phyloP scores from a whole-genome alignment of 257 asterid genomes.

The Gynochthodes officinalis region DNA sequence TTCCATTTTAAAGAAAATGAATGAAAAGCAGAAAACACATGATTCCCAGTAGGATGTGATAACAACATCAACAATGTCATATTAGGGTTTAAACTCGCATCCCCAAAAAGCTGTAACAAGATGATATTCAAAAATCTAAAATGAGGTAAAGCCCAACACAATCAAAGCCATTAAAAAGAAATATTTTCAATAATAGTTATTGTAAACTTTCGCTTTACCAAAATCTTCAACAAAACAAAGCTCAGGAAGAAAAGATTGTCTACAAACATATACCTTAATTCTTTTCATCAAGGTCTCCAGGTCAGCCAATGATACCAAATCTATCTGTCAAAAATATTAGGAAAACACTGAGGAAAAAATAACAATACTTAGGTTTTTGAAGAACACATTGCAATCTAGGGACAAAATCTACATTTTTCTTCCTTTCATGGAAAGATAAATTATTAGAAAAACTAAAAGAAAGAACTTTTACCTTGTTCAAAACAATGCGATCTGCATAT shows the following conservation, averaged over 20 bases:
- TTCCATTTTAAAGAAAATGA: neutral
- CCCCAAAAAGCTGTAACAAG: neutral
- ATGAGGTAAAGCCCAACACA: too few relatives aligned
- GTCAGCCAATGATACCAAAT: constrained; percentile 70
- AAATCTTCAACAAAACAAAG: neutral
- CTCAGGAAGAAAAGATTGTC: neutral
- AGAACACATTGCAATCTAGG: constrained; percentile 17
- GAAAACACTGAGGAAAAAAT: constrained; percentile 16
- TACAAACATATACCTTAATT: constrained; percentile 52
- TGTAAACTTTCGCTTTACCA: neutral
- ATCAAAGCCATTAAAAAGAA: neutral
- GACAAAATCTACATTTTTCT: neutral
- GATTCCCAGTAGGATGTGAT: neutral
- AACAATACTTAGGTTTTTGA: constrained; percentile 15
- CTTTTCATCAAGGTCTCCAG: constrained; percentile 57
- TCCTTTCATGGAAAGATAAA: neutral
- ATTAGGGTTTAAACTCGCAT: neutral
- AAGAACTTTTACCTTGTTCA: constrained; percentile 55
- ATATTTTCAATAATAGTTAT: neutral
- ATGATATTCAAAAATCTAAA: neutral
- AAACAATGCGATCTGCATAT: constrained; percentile 86
- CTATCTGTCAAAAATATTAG: constrained; percentile 57
- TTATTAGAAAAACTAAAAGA: constrained; percentile 1
- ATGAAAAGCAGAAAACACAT: neutral
- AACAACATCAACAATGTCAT: neutral